Evolutionary conservation across 2,329 filamentous ascomycete genomes (phyloP), one percentile per base, ranked within the genome.

Genomic region (Cladophialophora carrionii): DNA sequence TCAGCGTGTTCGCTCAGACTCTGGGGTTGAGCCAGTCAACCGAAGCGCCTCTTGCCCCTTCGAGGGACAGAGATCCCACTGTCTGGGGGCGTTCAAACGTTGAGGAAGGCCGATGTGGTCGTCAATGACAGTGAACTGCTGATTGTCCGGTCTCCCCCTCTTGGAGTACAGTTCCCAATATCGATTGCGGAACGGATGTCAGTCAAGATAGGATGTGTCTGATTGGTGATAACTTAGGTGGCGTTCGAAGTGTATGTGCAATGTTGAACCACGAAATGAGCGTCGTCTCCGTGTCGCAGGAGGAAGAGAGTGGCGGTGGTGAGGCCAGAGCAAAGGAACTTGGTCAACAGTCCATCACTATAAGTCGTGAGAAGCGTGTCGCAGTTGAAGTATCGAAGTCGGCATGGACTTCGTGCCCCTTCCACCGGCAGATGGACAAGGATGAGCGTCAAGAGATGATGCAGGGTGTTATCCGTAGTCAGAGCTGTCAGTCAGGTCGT

Each of bases 21-120:
- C 46, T 20, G 26, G 49, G 63, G 57, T 57, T 67, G 59, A 62
- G 48, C 62, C 55, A 41, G 62, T 65, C 65, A 67, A 67, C 49
- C 58, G 52, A 37, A 24, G 22, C 7, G 34, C 17, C n/a, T 24
- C 17, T 22, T 61, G 52, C 31, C 57, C 52, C 31, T 26, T 52
- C 51, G 52, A 55, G 56, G 46, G 52, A 41, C 31, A 6, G 43
- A 14, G 51, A 17, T 9, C 26, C 34, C 31, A 48, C 37, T 14
- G 2, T 31, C 9, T 20, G 26, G 20, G 10, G 22, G 37, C 8
- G 49, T 46, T 5, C 32, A n/a, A 41, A 14, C 31, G 29, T 54
- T 17, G 49, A 43, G 10, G 49, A 32, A 24, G 7, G 3, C 20
- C 17, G 26, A n/a, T 37, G 17, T 26, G 61, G 14, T 5, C 20